Evolutionary conservation across 208 protist species (phyloP).

Genomic region (Trypanosoma lewisi): DNA sequence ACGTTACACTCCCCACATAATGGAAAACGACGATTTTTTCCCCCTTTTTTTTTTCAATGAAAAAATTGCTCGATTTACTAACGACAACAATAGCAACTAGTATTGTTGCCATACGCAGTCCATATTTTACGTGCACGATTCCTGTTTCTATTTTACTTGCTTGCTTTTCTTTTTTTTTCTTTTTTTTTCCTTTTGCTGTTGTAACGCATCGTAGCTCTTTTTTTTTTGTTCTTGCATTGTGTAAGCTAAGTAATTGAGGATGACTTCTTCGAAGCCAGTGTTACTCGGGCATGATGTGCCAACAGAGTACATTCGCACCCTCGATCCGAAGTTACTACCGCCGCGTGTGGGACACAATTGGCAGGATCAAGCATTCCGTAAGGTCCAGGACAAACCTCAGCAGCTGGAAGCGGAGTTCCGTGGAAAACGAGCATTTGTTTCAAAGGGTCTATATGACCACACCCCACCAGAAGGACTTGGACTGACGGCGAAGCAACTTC

Average conservation of each 20-base stretch:
- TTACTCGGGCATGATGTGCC: slow-evolving; percentile 46
- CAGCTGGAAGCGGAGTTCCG: slow-evolving; percentile 82
- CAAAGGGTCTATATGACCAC: slow-evolving; percentile 48
- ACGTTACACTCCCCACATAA: too few species aligned
- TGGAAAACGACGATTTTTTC: too few species aligned
- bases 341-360: slow-evolving; percentile 88
- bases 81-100: too few species aligned
- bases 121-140: too few species aligned
- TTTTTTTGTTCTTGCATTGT: slow-evolving; percentile 22
- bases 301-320: slow-evolving; percentile 74
- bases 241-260: neutral
- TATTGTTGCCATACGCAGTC: too few species aligned
- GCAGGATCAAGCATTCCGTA: slow-evolving; percentile 84
- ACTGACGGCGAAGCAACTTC: slow-evolving; percentile 69
- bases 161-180: neutral
- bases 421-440: slow-evolving; percentile 58
- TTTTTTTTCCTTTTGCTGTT: slow-evolving; percentile 3
- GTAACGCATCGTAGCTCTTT: too few species aligned
- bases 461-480: slow-evolving; percentile 45
- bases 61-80: too few species aligned
- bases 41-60: too few species aligned
- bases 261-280: slow-evolving; percentile 16
- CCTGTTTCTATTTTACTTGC: too few species aligned
- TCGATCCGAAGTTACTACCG: slow-evolving; percentile 71
- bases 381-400: slow-evolving; percentile 75